Evolutionary conservation across 805 yeast genomes (phyloP).

Genomic region (Yamadazyma sp.): DNA sequence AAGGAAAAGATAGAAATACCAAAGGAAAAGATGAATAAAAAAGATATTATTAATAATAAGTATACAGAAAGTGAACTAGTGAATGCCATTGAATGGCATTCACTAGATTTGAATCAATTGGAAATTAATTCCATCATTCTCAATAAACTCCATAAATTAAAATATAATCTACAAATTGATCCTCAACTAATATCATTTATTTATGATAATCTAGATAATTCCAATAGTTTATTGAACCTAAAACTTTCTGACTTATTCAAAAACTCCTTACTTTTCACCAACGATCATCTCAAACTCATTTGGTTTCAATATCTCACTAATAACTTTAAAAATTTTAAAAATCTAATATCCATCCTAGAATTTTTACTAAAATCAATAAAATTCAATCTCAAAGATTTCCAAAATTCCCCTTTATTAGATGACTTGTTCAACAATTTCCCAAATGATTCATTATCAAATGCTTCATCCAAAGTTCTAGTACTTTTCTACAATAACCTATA

Average conservation of each 20-base stretch:
- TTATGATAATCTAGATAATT: background rate
- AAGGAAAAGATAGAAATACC: too few species aligned
- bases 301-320: conserved; percentile 1
- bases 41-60: too few species aligned
- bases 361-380: conserved; percentile 3
- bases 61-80: too few species aligned
- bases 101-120: too few species aligned
- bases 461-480: conserved; percentile 57
- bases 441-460: conserved; percentile 63
- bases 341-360: conserved; percentile 6
- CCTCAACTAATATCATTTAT: background rate
- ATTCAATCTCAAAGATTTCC: background rate
- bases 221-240: conserved; percentile 4
- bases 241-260: conserved; percentile 4
- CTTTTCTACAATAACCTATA: conserved; percentile 22
- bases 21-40: too few species aligned
- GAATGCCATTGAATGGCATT: too few species aligned
- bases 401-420: background rate
- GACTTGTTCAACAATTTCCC: conserved; percentile 48
- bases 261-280: background rate
- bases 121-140: conserved; percentile 7
- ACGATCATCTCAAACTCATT: background rate
- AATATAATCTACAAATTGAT: background rate
- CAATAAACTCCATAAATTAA: conserved; percentile 6
- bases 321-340: conserved; percentile 6